Evolutionary conservation across 148 eudicot species (phyloP).

Genomic region (Camellia lanceoleosa): DNA sequence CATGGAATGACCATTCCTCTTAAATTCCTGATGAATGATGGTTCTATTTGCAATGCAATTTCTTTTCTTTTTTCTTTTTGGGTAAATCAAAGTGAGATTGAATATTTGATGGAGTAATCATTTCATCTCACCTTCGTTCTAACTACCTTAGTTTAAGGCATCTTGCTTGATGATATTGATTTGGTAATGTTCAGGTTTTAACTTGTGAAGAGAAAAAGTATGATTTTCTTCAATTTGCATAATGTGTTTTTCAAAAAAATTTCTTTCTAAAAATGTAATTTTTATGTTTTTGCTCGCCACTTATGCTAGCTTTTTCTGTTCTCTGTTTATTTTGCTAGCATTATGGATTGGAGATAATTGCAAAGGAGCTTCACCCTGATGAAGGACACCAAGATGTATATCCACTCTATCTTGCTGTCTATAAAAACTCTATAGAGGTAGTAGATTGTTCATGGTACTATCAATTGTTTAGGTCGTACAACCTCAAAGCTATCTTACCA

Average conservation of each 20-base stretch:
- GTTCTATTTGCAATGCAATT: no score
- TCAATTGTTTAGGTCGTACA: background rate
- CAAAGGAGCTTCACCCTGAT: conserved; percentile 47
- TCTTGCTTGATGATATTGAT: conserved; percentile 1
- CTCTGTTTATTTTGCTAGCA: conserved; percentile 25
- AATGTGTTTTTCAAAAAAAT: background rate
- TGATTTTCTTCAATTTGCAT: background rate
- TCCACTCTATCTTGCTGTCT: conserved; percentile 37
- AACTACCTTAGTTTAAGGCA: background rate
- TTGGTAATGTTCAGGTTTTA: background rate
- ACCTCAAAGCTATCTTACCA: background rate
- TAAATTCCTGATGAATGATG: no score
- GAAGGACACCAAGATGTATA: conserved; percentile 38
- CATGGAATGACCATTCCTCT: no score
- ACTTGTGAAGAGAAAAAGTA: background rate
- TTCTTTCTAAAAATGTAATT: background rate
- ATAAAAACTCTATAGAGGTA: conserved; percentile 53
- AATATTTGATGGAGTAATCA: no score
- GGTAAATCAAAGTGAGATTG: no score
- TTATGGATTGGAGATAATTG: conserved; percentile 47
- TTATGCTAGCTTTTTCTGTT: background rate
- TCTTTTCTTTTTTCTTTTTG: no score
- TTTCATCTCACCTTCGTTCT: background rate
- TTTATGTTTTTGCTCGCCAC: background rate
- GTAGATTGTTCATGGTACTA: conserved; percentile 8